Percentiles rank a stretch among this genome's conserved stretches.
phyloP scores from a whole-genome alignment of 139 green algal species.

The Parachlorella kessleri region DNA sequence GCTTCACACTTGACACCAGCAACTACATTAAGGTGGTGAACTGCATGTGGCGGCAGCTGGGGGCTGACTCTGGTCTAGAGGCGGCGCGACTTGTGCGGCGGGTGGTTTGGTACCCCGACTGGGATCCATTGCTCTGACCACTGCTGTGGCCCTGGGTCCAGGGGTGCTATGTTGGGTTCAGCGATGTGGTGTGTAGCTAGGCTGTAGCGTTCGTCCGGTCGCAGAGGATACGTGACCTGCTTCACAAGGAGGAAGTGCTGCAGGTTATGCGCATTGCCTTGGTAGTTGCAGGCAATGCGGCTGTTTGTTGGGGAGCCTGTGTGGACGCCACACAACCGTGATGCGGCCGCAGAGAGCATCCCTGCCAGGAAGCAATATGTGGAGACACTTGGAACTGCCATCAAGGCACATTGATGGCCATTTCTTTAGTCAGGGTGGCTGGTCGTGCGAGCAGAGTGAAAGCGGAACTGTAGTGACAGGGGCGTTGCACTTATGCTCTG shows the following conservation, averaged over 20 bases:
- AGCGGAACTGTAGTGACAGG: no score
- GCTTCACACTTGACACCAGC: conserved; percentile 89
- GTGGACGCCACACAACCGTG: conserved; percentile 77
- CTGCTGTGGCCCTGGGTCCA: no score
- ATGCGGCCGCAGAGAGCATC: background rate
- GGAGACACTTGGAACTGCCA: no score
- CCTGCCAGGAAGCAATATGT: background rate
- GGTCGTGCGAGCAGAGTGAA: no score
- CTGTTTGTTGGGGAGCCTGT: conserved; percentile 95
- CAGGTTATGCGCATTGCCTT: no score
- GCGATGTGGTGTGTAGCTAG: no score
- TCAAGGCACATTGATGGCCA: background rate
- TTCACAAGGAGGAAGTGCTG: no score
- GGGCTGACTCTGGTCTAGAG: background rate
- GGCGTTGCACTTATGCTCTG: no score
- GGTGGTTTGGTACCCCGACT: background rate
- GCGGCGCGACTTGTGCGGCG: background rate
- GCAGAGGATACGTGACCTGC: no score
- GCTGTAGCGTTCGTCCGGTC: no score
- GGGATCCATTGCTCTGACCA: background rate
- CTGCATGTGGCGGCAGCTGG: background rate
- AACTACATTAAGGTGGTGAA: conserved; percentile 86
- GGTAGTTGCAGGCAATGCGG: conserved; percentile 87
- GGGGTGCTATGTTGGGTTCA: no score
- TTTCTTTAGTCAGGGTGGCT: no score